phyloP scores from a whole-genome alignment of 139 green algal species.

The Cymbomonas tetramitiformis region DNA sequence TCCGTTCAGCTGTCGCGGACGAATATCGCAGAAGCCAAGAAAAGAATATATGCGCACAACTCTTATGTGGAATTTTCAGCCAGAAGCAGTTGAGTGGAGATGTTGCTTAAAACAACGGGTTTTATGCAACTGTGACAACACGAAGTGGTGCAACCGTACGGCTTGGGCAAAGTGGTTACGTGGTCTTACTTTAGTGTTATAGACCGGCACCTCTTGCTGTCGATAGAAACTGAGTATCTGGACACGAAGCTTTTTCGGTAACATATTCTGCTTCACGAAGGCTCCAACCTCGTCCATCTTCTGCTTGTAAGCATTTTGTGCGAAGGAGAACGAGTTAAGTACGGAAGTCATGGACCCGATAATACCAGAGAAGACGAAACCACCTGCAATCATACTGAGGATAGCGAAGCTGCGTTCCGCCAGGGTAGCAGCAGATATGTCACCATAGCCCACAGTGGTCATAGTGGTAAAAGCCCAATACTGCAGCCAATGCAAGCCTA shows the following conservation, averaged over 20 bases:
- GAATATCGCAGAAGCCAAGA: no score
- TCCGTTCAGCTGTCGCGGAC: no score
- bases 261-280: background rate
- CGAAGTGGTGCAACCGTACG: no score
- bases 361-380: constrained; percentile 20
- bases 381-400: constrained; percentile 20
- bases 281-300: constrained; percentile 7
- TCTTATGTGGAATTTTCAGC: no score
- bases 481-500: constrained; percentile 14
- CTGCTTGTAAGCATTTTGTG: background rate
- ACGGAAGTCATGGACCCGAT: constrained; percentile 1
- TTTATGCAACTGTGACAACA: no score
- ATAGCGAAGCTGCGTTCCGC: constrained; percentile 19
- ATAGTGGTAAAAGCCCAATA: constrained; percentile 30
- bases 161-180: no score
- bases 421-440: constrained; percentile 20
- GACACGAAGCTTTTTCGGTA: constrained; percentile 9
- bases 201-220: background rate
- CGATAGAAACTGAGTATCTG: constrained; percentile 4
- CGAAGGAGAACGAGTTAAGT: background rate
- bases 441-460: constrained; percentile 29
- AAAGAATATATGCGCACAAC: no score
- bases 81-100: no score
- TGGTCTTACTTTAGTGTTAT: no score
- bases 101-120: no score